Percentiles rank a stretch among this genome's conserved stretches.
phyloP scores from a whole-genome alignment of 164 flowering plant species.

The Magnolia officinalis region DNA sequence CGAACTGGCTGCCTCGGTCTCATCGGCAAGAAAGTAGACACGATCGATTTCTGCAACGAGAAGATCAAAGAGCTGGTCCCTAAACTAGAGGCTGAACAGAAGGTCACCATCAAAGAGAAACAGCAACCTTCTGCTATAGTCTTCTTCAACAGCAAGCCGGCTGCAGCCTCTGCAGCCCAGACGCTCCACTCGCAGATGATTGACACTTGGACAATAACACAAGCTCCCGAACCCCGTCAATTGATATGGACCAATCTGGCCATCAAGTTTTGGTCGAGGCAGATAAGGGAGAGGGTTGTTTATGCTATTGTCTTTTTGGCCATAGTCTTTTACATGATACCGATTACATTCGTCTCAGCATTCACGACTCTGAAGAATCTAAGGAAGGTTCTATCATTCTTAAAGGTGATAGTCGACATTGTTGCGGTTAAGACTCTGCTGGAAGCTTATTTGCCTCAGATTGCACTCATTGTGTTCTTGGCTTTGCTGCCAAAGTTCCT shows the following conservation, averaged over 20 bases:
- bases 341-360: conserved; percentile 76
- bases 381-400: conserved; percentile 62
- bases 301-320: conserved; percentile 64
- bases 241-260: conserved; percentile 68
- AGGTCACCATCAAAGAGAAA: conserved; percentile 61
- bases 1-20: conserved; percentile 78
- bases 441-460: conserved; percentile 88
- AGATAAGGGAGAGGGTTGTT: conserved; percentile 54
- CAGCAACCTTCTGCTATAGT: conserved; percentile 65
- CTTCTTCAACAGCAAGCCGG: conserved; percentile 59
- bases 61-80: conserved; percentile 59
- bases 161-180: conserved; percentile 81
- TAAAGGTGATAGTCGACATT: conserved; percentile 54
- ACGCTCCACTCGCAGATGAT: conserved; percentile 59
- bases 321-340: conserved; percentile 82
- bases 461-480: conserved; percentile 74
- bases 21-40: conserved; percentile 66
- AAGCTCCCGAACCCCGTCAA: conserved; percentile 84
- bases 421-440: conserved; percentile 57
- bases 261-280: conserved; percentile 53
- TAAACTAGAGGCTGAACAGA: conserved; percentile 76
- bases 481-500: conserved; percentile 79
- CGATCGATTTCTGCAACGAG: conserved; percentile 65
- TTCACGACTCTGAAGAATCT: conserved; percentile 74
- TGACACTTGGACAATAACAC: conserved; percentile 70